Evolutionary conservation across 2,329 filamentous ascomycete genomes (phyloP).

Genomic region (Stagonosporopsis tanaceti): DNA sequence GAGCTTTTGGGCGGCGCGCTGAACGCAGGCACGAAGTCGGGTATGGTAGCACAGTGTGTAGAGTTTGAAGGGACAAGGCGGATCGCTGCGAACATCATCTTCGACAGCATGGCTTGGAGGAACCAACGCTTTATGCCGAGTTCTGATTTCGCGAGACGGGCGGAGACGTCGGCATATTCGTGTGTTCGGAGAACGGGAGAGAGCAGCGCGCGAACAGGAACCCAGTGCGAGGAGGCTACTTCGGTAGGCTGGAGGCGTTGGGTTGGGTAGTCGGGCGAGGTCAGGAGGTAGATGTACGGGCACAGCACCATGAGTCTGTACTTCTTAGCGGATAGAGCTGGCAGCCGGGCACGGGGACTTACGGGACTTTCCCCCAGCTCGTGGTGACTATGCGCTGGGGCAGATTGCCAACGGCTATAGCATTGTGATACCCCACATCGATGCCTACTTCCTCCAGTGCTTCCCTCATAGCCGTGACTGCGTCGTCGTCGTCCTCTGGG

Average conservation of each 20-base stretch:
- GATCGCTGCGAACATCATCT: constrained; percentile 74
- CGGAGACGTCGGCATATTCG: constrained; percentile 70
- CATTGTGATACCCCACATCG: constrained; percentile 60
- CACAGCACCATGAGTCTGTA: constrained; percentile 70
- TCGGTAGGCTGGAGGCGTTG: constrained; percentile 72
- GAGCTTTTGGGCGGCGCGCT: constrained; percentile 19
- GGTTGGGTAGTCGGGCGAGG: constrained; percentile 62
- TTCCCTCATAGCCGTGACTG: constrained; percentile 69
- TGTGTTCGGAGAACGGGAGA: constrained; percentile 66
- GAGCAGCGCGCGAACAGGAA: constrained; percentile 69
- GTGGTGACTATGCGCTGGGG: constrained; percentile 72
- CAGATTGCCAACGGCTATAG: constrained; percentile 65
- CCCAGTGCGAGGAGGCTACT: constrained; percentile 74
- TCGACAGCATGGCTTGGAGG: constrained; percentile 65
- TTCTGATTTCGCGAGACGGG: constrained; percentile 65
- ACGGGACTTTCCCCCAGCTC: constrained; percentile 71
- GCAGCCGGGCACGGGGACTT: constrained; percentile 33
- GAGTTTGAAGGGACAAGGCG: constrained; percentile 68
- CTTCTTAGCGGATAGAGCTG: background rate
- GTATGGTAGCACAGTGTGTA: constrained; percentile 63
- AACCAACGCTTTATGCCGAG: constrained; percentile 63
- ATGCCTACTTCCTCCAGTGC: constrained; percentile 72
- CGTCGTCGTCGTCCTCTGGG: constrained; percentile 68
- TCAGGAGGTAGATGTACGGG: constrained; percentile 72
- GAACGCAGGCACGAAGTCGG: constrained; percentile 55